Conservation (phyloP, 2,329 filamentous ascomycete species). For the Ophiocordyceps camponoti-saundersi region DNA sequence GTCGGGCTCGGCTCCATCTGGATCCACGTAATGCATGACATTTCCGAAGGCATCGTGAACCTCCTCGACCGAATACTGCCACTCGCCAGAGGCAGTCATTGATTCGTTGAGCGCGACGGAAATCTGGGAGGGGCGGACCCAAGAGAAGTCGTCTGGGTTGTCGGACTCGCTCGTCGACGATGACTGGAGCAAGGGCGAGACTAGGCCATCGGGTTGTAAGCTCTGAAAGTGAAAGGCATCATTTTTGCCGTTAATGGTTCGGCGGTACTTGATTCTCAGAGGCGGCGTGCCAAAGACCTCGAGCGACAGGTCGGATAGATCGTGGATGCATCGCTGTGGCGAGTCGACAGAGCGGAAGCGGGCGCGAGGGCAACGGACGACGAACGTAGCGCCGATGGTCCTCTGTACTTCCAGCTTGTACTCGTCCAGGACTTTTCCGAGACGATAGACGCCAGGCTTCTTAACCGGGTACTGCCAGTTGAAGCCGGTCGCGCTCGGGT, state of each 20-base stretch:
- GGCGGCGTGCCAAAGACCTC: conserved; percentile 81
- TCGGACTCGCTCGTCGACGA: conserved; percentile 43
- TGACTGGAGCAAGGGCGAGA: conserved; percentile 56
- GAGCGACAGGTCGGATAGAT: conserved; percentile 71
- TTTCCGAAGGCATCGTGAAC: conserved; percentile 87
- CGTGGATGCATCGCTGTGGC: conserved; percentile 61
- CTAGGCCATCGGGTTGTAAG: conserved; percentile 74
- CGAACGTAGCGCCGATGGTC: conserved; percentile 57
- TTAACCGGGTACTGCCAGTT: conserved; percentile 60
- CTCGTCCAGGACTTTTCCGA: conserved; percentile 76
- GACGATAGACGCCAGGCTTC: conserved; percentile 73
- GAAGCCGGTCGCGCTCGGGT: conserved; percentile 41
- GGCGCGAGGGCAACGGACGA: conserved; percentile 74
- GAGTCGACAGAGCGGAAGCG: conserved; percentile 47
- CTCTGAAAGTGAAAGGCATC: conserved; percentile 83
- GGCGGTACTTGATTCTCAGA: conserved; percentile 81
- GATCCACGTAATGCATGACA: conserved; percentile 52
- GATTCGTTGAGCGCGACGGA: conserved; percentile 81
- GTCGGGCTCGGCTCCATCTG: conserved; percentile 50
- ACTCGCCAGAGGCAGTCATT: conserved; percentile 59
- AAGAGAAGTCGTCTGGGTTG: conserved; percentile 52
- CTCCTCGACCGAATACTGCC: conserved; percentile 83
- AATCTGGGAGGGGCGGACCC: conserved; percentile 63
- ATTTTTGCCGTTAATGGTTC: conserved; percentile 68
- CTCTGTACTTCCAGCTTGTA: conserved; percentile 87